These are phyloP conservation scores for Citrullus mucosospermus DNA, from an alignment of 306 rosid genomes.

Conservation along the genomic window DNA sequence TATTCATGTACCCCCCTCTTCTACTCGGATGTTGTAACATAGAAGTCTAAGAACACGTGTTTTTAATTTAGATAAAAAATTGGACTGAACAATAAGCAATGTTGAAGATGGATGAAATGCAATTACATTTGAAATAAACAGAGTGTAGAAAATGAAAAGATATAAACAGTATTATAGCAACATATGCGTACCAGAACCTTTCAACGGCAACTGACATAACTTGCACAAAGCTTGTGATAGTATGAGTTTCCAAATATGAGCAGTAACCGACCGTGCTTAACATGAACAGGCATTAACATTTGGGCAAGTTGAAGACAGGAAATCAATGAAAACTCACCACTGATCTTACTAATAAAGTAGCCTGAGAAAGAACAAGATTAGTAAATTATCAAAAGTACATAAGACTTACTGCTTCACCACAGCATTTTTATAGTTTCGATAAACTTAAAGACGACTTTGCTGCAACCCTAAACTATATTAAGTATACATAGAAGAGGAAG, in stretches of 20 bases:
- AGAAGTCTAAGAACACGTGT: background rate
- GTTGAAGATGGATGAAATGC: background rate
- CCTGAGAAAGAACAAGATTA: background rate
- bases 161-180: constrained; percentile 46
- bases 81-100: background rate
- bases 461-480: background rate
- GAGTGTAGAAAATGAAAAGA: background rate
- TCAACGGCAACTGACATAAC: constrained; percentile 65
- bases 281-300: constrained; percentile 35
- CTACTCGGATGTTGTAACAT: too few relatives aligned
- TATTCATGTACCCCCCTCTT: too few relatives aligned
- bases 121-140: background rate
- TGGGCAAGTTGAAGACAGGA: constrained; percentile 47
- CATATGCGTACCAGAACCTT: constrained; percentile 75
- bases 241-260: constrained; percentile 38
- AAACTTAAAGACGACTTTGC: background rate
- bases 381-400: background rate
- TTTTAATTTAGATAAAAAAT: background rate
- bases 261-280: background rate
- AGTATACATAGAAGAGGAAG: background rate
- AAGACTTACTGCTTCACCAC: background rate
- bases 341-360: constrained; percentile 19
- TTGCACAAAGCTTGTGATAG: constrained; percentile 86
- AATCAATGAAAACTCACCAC: constrained; percentile 33
- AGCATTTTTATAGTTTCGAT: background rate